phyloP scores from a whole-genome alignment of 768 basidiomycete species.

The Favolaschia claudopus region DNA sequence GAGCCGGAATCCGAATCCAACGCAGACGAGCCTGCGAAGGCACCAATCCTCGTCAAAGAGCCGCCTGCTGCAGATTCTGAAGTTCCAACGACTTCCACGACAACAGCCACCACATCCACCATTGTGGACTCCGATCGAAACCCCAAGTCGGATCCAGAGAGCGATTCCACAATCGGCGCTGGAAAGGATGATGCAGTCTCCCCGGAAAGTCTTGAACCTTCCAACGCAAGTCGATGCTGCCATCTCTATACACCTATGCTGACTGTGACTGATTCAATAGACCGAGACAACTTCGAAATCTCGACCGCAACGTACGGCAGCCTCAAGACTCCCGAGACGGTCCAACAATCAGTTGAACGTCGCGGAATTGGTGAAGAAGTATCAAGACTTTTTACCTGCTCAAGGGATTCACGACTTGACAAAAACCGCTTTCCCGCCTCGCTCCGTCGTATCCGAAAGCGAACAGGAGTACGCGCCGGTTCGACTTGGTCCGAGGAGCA shows the following conservation, averaged over 20 bases:
- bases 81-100: slow-evolving; percentile 2
- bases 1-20: slow-evolving; percentile 60
- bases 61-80: not conserved
- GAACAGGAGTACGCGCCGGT: slow-evolving; percentile 69
- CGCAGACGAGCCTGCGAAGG: slow-evolving; percentile 24
- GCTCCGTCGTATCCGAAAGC: slow-evolving; percentile 75
- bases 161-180: slow-evolving; percentile 86
- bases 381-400: slow-evolving; percentile 78
- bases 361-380: slow-evolving; percentile 85
- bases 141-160: slow-evolving; percentile 71
- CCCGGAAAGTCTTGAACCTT: slow-evolving; percentile 25
- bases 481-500: slow-evolving; percentile 53
- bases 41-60: not conserved
- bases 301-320: slow-evolving; percentile 38
- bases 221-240: slow-evolving; percentile 34
- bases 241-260: not conserved
- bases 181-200: slow-evolving; percentile 41
- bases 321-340: slow-evolving; percentile 73
- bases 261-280: slow-evolving; percentile 19
- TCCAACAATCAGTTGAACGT: slow-evolving; percentile 67
- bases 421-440: slow-evolving; percentile 72
- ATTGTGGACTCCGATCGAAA: slow-evolving; percentile 8
- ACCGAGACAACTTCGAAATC: slow-evolving; percentile 25
- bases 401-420: slow-evolving; percentile 76
- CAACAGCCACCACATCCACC: slow-evolving; percentile 15